Conservation (phyloP, 306 rosid genomes). For the Macrotyloma uniflorum region DNA sequence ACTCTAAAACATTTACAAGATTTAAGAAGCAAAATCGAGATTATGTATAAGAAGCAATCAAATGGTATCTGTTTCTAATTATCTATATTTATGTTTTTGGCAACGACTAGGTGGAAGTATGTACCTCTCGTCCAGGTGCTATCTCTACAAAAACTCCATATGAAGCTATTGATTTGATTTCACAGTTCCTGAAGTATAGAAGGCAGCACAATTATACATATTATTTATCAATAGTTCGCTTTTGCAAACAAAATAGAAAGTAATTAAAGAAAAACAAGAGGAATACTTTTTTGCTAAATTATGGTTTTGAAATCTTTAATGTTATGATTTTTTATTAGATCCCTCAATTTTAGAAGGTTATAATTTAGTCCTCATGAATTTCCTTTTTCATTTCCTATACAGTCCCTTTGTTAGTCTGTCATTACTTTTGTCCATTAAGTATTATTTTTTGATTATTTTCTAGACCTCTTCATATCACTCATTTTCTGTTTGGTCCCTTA, state of each 20-base stretch:
- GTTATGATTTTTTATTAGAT: not conserved
- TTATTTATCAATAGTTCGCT: conserved; percentile 5
- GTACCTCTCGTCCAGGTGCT: conserved; percentile 96
- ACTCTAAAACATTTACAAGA: not conserved
- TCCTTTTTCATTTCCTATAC: not conserved
- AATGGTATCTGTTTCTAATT: not conserved
- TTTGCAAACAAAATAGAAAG: not conserved
- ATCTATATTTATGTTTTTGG: conserved; percentile 26
- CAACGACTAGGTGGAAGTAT: conserved; percentile 35
- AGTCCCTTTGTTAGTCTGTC: not conserved
- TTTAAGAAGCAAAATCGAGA: conserved; percentile 4
- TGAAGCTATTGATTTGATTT: conserved; percentile 77
- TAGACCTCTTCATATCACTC: not conserved
- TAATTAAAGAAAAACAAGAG: not conserved
- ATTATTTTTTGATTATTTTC: not conserved
- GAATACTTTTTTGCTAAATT: not conserved
- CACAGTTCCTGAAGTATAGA: conserved; percentile 70
- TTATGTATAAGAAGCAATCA: conserved; percentile 4
- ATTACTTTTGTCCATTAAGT: not conserved
- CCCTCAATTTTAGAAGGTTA: not conserved
- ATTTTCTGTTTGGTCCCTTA: not conserved
- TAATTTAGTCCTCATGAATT: not conserved
- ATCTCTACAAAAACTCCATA: conserved; percentile 96
- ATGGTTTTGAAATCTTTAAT: not conserved
- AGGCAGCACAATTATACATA: conserved; percentile 2